Conservation (phyloP, 1,284 basidiomycete genomes). For the Cutaneotrichosporon dermatis region DNA sequence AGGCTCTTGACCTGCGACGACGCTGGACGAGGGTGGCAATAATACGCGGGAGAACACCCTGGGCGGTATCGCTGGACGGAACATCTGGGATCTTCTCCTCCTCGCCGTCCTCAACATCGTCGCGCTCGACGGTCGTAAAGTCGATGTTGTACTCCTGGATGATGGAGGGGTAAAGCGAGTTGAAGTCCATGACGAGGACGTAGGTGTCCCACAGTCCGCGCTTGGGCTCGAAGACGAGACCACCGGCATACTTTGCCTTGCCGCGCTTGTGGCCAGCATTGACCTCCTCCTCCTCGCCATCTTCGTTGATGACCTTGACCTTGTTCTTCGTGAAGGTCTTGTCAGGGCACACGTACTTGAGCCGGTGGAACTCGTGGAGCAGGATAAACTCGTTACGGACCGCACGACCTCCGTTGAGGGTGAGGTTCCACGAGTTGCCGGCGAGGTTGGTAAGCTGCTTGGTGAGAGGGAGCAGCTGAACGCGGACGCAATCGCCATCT, state of each 20-base stretch:
- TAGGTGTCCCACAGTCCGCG: conserved; percentile 94
- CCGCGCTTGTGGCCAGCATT: conserved; percentile 61
- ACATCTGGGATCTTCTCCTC: conserved; percentile 87
- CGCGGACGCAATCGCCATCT: conserved; percentile 92
- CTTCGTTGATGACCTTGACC: conserved; percentile 38
- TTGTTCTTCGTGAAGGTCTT: conserved; percentile 69
- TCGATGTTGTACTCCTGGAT: conserved; percentile 99
- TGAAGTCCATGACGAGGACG: conserved; percentile 99
- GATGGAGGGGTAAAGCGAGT: conserved; percentile 97
- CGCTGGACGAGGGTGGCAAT: conserved; percentile 91
- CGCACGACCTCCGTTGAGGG: conserved; percentile 89
- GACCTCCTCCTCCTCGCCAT: conserved; percentile 59
- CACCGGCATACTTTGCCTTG: conserved; percentile 97
- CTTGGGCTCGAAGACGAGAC: conserved; percentile 96
- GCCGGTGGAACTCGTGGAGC: conserved; percentile 94
- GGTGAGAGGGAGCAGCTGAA: conserved; percentile 84
- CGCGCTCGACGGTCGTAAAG: conserved; percentile 88
- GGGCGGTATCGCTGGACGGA: conserved; percentile 66
- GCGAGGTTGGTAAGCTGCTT: conserved; percentile 95
- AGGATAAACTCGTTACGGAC: conserved; percentile 99
- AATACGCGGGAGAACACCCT: conserved; percentile 89
- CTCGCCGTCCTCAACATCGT: conserved; percentile 57
- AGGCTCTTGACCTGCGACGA: conserved; percentile 86
- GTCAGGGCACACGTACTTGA: conserved; percentile 96
- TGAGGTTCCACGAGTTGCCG: conserved; percentile 97